These are phyloP conservation scores for Pyrenochaeta sp. DNA, from an alignment of 2,329 filamentous ascomycete species.

Conservation along the genomic window DNA sequence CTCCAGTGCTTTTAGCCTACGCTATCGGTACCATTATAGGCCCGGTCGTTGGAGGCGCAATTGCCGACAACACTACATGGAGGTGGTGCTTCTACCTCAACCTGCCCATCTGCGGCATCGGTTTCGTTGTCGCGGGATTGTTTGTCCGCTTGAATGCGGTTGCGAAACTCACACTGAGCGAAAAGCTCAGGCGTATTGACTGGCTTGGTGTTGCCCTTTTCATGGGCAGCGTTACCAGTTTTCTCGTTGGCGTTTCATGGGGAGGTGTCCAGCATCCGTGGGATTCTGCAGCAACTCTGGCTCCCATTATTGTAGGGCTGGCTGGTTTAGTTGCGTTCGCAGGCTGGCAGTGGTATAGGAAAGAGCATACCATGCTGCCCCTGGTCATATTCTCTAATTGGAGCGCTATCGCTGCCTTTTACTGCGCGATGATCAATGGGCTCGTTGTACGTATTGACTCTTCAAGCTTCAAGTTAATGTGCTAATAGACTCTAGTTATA, in stretches of 20 bases:
- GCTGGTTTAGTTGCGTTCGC: slow-evolving; percentile 41
- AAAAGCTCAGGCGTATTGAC: slow-evolving; percentile 46
- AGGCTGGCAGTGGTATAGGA: slow-evolving; percentile 46
- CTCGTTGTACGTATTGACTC: slow-evolving; percentile 47
- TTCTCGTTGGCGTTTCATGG: slow-evolving; percentile 55
- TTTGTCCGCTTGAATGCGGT: slow-evolving; percentile 31
- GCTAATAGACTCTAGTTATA: slow-evolving; percentile 44
- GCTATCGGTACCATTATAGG: slow-evolving; percentile 62
- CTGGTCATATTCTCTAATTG: slow-evolving; percentile 47
- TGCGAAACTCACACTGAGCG: slow-evolving; percentile 18
- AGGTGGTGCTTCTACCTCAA: slow-evolving; percentile 72
- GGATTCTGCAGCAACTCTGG: slow-evolving; percentile 49
- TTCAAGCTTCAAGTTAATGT: background rate
- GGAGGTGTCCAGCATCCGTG: slow-evolving; percentile 52
- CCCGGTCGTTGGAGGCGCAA: slow-evolving; percentile 57
- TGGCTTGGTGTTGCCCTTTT: slow-evolving; percentile 54
- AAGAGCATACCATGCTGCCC: slow-evolving; percentile 47
- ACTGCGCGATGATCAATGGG: slow-evolving; percentile 52
- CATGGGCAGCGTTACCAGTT: slow-evolving; percentile 44
- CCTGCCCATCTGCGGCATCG: slow-evolving; percentile 58
- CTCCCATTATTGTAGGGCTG: slow-evolving; percentile 48
- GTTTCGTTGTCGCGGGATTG: slow-evolving; percentile 30
- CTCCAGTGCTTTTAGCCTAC: slow-evolving; percentile 55
- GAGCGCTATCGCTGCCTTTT: slow-evolving; percentile 49
- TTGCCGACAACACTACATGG: slow-evolving; percentile 62